phyloP scores from a whole-genome alignment of 2,329 filamentous ascomycete genomes.

The Stemphylium beticola region DNA sequence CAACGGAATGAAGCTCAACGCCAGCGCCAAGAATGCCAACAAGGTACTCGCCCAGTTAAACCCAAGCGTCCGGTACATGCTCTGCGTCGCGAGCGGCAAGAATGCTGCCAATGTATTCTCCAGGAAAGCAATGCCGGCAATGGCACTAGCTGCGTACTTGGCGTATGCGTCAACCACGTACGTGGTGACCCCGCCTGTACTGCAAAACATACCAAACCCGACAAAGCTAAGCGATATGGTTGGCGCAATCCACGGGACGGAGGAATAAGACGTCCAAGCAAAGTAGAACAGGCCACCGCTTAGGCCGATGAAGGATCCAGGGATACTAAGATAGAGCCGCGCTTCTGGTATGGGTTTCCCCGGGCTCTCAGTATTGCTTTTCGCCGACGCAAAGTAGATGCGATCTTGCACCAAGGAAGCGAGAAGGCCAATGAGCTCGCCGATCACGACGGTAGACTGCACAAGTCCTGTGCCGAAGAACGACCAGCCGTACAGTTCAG shows the following conservation, averaged over 20 bases:
- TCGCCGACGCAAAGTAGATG: conserved; percentile 52
- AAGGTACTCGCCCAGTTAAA: conserved; percentile 59
- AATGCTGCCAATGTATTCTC: conserved; percentile 59
- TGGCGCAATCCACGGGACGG: conserved; percentile 56
- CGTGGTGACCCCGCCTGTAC: conserved; percentile 55
- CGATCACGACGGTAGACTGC: conserved; percentile 54
- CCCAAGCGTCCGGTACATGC: conserved; percentile 57
- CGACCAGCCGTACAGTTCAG: conserved; percentile 48
- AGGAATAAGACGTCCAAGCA: conserved; percentile 56
- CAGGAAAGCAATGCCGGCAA: conserved; percentile 56
- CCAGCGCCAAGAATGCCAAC: conserved; percentile 53
- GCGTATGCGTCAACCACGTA: conserved; percentile 60
- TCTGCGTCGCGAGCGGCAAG: conserved; percentile 55
- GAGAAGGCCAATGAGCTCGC: conserved; percentile 53
- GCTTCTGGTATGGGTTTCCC: conserved; percentile 54
- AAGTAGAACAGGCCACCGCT: conserved; percentile 59
- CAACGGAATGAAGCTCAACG: conserved; percentile 54
- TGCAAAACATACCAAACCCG: conserved; percentile 57
- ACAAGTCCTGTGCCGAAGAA: conserved; percentile 54
- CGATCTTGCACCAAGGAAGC: conserved; percentile 45
- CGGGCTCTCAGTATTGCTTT: conserved; percentile 46
- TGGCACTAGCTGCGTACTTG: conserved; percentile 57
- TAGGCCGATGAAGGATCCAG: conserved; percentile 55
- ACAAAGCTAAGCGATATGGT: conserved; percentile 56
- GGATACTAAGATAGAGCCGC: conserved; percentile 53